These are phyloP conservation scores for Solanum bukasovii DNA, from an alignment of 257 asterid species.

Conservation along the genomic window DNA sequence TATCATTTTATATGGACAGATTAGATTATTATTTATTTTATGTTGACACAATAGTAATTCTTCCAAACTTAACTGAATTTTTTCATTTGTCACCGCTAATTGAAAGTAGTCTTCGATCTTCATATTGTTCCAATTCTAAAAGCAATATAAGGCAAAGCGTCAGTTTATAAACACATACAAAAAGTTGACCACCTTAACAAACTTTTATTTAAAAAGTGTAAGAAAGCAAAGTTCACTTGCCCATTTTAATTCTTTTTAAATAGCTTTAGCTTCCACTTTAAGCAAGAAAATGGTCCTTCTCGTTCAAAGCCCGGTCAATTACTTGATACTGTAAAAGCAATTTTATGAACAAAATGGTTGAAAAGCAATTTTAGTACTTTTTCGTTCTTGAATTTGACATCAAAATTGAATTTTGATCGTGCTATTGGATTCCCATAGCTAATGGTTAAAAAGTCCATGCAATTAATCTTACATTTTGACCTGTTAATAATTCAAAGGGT, in stretches of 20 bases:
- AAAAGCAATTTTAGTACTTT: not conserved
- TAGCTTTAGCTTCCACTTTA: conserved; percentile 8
- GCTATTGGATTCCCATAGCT: not conserved
- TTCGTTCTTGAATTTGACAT: not conserved
- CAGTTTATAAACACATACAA: not conserved
- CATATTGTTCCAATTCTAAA: not conserved
- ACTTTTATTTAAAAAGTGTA: not conserved
- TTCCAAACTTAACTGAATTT: not conserved
- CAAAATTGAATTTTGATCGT: not conserved
- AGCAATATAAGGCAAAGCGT: not conserved
- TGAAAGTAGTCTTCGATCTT: not conserved
- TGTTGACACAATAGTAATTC: not conserved
- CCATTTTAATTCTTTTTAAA: not conserved
- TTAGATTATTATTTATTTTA: not conserved
- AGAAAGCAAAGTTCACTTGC: conserved; percentile 2
- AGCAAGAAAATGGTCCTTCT: not conserved
- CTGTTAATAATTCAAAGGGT: not conserved
- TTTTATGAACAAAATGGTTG: not conserved
- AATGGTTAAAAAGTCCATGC: not conserved
- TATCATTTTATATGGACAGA: too few species aligned
- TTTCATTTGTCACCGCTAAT: not conserved
- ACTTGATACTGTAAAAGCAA: not conserved
- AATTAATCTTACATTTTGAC: not conserved
- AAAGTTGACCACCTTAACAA: not conserved
- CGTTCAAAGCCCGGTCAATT: not conserved